Conservation (phyloP, 2,329 filamentous ascomycete genomes). For the Fusarium luffae region DNA sequence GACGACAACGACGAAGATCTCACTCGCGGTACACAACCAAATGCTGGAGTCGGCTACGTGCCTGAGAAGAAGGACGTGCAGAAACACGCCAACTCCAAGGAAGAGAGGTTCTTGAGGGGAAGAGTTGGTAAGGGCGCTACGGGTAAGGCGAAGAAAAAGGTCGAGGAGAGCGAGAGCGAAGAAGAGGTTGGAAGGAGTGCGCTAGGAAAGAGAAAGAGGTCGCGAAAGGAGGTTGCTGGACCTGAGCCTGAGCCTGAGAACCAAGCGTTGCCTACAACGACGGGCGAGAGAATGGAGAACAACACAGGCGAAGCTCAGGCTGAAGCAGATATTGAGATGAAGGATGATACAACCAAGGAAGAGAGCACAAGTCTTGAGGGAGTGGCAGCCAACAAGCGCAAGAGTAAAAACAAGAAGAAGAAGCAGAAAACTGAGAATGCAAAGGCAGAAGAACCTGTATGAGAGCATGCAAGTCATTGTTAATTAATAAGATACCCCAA, state of each 20-base stretch:
- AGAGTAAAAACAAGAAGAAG: slow-evolving; percentile 45
- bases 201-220: slow-evolving; percentile 54
- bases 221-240: slow-evolving; percentile 31
- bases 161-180: slow-evolving; percentile 50
- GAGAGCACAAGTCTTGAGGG: neutral
- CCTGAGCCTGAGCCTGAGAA: slow-evolving; percentile 1
- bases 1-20: slow-evolving; percentile 46
- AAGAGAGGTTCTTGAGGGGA: slow-evolving; percentile 49
- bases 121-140: slow-evolving; percentile 45
- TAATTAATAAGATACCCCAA: slow-evolving; percentile 25
- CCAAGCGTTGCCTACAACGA: neutral
- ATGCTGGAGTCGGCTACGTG: slow-evolving; percentile 57
- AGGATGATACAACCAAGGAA: slow-evolving; percentile 34
- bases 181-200: slow-evolving; percentile 53
- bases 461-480: neutral
- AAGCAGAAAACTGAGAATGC: slow-evolving; percentile 42
- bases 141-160: slow-evolving; percentile 19
- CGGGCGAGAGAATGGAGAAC: neutral
- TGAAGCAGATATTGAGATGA: slow-evolving; percentile 38
- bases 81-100: slow-evolving; percentile 40
- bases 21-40: slow-evolving; percentile 42
- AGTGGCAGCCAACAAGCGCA: slow-evolving; percentile 33
- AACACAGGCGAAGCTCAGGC: neutral
- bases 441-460: slow-evolving; percentile 18
- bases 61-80: slow-evolving; percentile 41